phyloP scores from a whole-genome alignment of 345 rosid genomes.

The Eucalyptus viminalis region DNA sequence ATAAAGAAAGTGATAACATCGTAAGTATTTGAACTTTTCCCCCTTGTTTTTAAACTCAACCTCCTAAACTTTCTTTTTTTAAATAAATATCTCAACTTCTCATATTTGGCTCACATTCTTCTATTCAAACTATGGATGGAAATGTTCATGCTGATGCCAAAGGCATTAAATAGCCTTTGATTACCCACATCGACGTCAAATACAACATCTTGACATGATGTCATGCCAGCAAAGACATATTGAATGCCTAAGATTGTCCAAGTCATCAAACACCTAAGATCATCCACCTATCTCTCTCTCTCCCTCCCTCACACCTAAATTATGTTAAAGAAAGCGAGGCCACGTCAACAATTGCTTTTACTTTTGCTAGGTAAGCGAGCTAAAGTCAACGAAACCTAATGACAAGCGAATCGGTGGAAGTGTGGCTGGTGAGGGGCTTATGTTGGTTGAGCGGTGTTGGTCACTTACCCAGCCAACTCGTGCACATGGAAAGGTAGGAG shows the following conservation, averaged over 20 bases:
- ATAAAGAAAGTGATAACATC: not conserved
- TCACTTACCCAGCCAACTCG: not conserved
- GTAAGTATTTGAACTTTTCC: not conserved
- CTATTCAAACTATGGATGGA: not conserved
- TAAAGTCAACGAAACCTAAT: rapidly evolving
- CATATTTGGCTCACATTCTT: not conserved
- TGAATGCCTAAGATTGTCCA: not conserved
- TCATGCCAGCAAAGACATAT: not conserved
- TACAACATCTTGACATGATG: not conserved
- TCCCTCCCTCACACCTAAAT: not conserved
- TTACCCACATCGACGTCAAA: rapidly evolving
- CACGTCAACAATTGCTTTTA: not conserved
- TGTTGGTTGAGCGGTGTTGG: not conserved
- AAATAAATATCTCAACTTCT: no score
- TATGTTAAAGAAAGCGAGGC: not conserved
- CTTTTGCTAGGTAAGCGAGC: not conserved
- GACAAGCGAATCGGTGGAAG: not conserved
- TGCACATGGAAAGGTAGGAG: not conserved
- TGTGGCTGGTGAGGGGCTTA: not conserved
- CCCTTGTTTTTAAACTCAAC: not conserved
- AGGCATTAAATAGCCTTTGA: not conserved
- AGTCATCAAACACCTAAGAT: not conserved
- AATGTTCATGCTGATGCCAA: not conserved
- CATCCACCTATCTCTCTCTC: not conserved
- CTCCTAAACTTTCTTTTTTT: not conserved